Conservation (phyloP, 2,329 filamentous ascomycete species). For the Ceratocystis colombiana region DNA sequence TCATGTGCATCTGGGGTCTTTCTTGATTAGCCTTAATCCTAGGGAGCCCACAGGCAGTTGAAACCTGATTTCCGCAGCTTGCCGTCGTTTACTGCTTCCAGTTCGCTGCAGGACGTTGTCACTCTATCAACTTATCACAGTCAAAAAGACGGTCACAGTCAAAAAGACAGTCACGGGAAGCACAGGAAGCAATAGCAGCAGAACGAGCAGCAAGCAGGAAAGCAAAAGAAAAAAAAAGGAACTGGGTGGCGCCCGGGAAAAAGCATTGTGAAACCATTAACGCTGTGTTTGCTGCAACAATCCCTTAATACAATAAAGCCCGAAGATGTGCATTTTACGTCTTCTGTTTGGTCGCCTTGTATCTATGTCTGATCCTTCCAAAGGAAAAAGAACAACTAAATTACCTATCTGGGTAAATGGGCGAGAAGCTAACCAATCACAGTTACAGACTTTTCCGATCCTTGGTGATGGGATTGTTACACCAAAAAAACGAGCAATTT, state of each 20-base stretch:
- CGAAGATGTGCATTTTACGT: neutral
- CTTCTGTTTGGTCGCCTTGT: slow-evolving; percentile 6
- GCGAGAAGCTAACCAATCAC: neutral
- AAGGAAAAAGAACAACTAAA: slow-evolving; percentile 5
- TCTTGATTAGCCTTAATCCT: neutral
- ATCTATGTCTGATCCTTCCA: neutral
- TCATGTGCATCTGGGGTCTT: neutral
- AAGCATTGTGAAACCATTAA: slow-evolving; percentile 14
- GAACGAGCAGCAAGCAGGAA: neutral
- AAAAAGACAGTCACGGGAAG: neutral
- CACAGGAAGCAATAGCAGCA: neutral
- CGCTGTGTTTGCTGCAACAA: slow-evolving; percentile 9
- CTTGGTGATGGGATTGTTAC: neutral
- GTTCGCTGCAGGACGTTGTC: neutral
- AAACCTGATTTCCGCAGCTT: slow-evolving; percentile 1
- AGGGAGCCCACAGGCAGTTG: slow-evolving; percentile 4
- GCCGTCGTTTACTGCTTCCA: neutral
- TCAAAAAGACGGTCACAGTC: neutral
- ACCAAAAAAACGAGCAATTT: neutral
- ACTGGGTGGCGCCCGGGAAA: neutral
- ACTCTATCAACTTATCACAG: neutral
- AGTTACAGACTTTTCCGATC: neutral
- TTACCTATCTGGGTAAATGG: neutral
- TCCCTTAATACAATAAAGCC: slow-evolving; percentile 15
- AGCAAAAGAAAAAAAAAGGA: neutral